phyloP scores from a whole-genome alignment of 306 rosid genomes.

The Vigna mungo region DNA sequence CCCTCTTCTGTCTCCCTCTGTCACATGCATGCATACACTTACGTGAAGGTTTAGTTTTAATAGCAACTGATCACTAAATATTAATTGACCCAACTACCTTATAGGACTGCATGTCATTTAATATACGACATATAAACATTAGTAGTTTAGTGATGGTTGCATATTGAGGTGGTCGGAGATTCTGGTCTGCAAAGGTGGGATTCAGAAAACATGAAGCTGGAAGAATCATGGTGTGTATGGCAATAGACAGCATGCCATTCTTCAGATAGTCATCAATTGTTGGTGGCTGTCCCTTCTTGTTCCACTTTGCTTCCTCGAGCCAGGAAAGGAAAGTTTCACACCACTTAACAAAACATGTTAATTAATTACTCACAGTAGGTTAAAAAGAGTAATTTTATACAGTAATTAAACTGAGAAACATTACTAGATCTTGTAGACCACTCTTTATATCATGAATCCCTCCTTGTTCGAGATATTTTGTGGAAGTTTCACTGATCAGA shows the following conservation, averaged over 20 bases:
- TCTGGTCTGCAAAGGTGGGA: constrained; percentile 9
- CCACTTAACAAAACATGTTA: constrained; percentile 25
- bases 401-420: background rate
- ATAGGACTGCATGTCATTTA: constrained; percentile 48
- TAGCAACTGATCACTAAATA: background rate
- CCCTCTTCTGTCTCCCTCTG: constrained; percentile 52
- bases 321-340: constrained; percentile 49
- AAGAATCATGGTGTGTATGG: constrained; percentile 46
- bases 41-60: background rate
- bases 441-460: constrained; percentile 7
- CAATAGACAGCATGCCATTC: constrained; percentile 41
- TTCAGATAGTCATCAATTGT: constrained; percentile 43
- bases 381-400: no score
- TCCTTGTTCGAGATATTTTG: constrained; percentile 17
- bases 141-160: constrained; percentile 41
- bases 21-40: background rate
- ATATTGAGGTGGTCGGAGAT: constrained; percentile 45
- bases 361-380: no score
- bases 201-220: constrained; percentile 46
- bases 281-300: constrained; percentile 35
- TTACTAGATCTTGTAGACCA: constrained; percentile 14
- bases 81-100: background rate
- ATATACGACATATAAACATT: constrained; percentile 41
- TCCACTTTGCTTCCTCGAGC: constrained; percentile 47
- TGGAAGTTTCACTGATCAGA: constrained; percentile 23